phyloP scores from a whole-genome alignment of 306 rosid species.

The Vachellia pachyceras region DNA sequence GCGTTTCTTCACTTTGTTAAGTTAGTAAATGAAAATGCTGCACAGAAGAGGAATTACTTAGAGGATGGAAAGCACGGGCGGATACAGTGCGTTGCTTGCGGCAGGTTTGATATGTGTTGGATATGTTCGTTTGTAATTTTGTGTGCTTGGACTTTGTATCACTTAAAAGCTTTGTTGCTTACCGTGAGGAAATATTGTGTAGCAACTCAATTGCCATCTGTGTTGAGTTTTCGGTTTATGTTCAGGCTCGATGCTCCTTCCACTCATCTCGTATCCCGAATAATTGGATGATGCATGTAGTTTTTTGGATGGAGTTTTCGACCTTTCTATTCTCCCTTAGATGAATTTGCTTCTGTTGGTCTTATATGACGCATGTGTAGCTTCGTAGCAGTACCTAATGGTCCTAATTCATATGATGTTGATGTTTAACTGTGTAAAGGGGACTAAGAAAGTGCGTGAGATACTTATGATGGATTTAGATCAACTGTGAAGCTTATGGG shows the following conservation, averaged over 20 bases:
- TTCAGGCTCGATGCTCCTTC: background rate
- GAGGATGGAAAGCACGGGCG: slow-evolving; percentile 82
- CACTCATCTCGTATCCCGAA: background rate
- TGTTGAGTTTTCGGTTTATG: background rate
- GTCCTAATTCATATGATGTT: background rate
- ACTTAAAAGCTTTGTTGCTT: background rate
- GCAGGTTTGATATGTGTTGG: slow-evolving; percentile 69
- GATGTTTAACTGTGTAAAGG: background rate
- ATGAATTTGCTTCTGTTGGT: slow-evolving; percentile 4
- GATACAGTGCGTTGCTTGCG: slow-evolving; percentile 82
- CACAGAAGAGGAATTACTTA: slow-evolving; percentile 69
- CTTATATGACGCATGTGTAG: background rate
- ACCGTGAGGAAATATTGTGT: background rate
- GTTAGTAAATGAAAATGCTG: slow-evolving; percentile 62
- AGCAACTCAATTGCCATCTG: background rate
- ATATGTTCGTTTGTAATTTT: slow-evolving; percentile 19
- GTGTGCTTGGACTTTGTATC: slow-evolving; percentile 1
- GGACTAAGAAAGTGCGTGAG: slow-evolving; percentile 12
- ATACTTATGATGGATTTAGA: slow-evolving; percentile 14
- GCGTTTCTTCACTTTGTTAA: slow-evolving; percentile 70
- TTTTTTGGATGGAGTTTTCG: background rate
- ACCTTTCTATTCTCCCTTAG: background rate
- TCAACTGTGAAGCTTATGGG: background rate
- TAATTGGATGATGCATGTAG: background rate
- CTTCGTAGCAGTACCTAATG: background rate